phyloP scores from a whole-genome alignment of 371 early-diverging fungal species.

The Syncephalastrum monosporum region DNA sequence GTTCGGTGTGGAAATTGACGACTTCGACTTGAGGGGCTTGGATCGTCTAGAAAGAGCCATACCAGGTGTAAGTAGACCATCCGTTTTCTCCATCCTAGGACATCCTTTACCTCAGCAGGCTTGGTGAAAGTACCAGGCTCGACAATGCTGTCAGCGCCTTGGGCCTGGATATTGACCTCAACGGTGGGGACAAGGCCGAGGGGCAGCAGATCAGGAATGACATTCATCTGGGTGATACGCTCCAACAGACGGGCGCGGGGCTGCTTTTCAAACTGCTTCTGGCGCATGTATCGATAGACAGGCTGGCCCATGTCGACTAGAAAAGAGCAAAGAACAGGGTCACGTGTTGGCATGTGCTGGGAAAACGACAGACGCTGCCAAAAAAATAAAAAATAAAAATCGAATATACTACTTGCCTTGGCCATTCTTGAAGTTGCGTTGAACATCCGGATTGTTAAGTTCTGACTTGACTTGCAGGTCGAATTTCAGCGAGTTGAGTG shows the following conservation, averaged over 20 bases:
- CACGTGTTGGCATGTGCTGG: neutral
- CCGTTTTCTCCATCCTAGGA: neutral
- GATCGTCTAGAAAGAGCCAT: slow-evolving; percentile 36
- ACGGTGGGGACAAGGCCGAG: slow-evolving; percentile 49
- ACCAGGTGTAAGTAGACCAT: neutral
- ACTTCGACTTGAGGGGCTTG: slow-evolving; percentile 59
- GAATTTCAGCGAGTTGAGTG: slow-evolving; percentile 57
- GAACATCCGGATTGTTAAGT: slow-evolving; percentile 70
- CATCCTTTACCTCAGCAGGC: slow-evolving; percentile 45
- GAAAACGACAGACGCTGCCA: neutral
- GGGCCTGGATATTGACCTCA: slow-evolving; percentile 49
- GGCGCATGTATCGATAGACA: slow-evolving; percentile 70
- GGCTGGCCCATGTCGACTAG: slow-evolving; percentile 68
- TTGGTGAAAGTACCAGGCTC: slow-evolving; percentile 60
- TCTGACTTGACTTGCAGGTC: slow-evolving; percentile 71
- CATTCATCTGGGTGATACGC: slow-evolving; percentile 77
- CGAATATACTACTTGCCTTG: slow-evolving; percentile 30
- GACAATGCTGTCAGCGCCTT: slow-evolving; percentile 28
- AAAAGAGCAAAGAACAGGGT: slow-evolving; percentile 4
- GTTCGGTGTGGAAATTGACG: slow-evolving; percentile 67
- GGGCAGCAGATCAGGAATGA: slow-evolving; percentile 74
- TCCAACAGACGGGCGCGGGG: slow-evolving; percentile 67
- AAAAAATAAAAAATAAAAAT: neutral
- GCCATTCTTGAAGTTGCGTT: slow-evolving; percentile 63
- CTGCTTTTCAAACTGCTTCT: slow-evolving; percentile 63